phyloP scores from a whole-genome alignment of 1,284 basidiomycete genomes.

The Tilletia setariae region DNA sequence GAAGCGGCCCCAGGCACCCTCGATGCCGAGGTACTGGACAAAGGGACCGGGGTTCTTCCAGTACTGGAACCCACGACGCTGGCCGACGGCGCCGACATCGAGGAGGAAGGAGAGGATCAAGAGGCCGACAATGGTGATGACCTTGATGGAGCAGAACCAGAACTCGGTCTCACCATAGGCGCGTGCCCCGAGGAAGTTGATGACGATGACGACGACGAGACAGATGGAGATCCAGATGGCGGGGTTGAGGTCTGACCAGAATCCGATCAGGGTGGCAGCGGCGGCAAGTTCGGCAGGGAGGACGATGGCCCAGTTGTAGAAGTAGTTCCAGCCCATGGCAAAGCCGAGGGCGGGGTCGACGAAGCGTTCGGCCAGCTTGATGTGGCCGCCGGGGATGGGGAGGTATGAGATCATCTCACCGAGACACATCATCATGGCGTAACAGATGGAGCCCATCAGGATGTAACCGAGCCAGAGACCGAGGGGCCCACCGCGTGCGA shows the following conservation, averaged over 20 bases:
- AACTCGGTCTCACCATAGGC: constrained; percentile 55
- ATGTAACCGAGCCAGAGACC: constrained; percentile 55
- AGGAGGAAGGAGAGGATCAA: constrained; percentile 48
- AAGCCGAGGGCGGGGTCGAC: constrained; percentile 71
- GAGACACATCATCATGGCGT: constrained; percentile 54
- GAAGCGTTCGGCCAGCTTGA: constrained; percentile 73
- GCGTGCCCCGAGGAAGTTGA: constrained; percentile 68
- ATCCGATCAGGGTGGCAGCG: constrained; percentile 71
- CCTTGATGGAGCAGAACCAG: constrained; percentile 56
- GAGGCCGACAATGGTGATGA: constrained; percentile 47
- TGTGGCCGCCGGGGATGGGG: constrained; percentile 66
- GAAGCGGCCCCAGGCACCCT: constrained; percentile 63
- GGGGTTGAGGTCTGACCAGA: constrained; percentile 66
- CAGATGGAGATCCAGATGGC: constrained; percentile 74
- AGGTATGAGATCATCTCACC: constrained; percentile 61
- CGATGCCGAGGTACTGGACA: constrained; percentile 44
- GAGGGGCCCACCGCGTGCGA: constrained; percentile 57
- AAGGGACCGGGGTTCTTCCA: constrained; percentile 57
- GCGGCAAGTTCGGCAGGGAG: constrained; percentile 76
- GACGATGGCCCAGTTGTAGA: constrained; percentile 55
- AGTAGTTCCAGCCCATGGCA: constrained; percentile 66
- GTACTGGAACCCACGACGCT: constrained; percentile 43
- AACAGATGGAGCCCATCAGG: constrained; percentile 39
- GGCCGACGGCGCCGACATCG: constrained; percentile 42
- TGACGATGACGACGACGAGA: constrained; percentile 67